A percentile compares a stretch with the other conserved stretches of the same genome.
These are phyloP conservation scores for Stylonectria norvegica DNA, from an alignment of 2,329 filamentous ascomycete species.

Conservation along the genomic window DNA sequence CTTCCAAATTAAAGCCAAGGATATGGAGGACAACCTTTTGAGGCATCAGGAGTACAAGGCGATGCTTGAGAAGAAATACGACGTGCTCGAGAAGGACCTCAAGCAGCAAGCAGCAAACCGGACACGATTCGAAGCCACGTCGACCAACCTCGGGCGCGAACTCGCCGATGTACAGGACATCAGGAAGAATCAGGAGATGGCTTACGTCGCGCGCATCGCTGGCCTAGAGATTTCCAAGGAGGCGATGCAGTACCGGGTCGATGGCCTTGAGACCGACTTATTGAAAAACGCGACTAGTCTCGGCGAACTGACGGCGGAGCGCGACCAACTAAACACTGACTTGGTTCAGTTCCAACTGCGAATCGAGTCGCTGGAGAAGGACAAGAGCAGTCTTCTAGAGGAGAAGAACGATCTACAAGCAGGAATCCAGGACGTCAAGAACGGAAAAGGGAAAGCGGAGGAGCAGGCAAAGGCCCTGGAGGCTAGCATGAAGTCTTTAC, in stretches of 20 bases:
- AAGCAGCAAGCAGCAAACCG: constrained; percentile 9
- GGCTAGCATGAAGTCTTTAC: too few relatives aligned
- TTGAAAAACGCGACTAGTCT: constrained; percentile 22
- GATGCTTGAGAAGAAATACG: constrained; percentile 25
- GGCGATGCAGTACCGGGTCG: constrained; percentile 23
- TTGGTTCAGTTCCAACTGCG: constrained; percentile 16
- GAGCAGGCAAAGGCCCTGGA: constrained; percentile 4
- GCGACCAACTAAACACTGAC: constrained; percentile 21
- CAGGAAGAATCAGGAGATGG: constrained; percentile 23
- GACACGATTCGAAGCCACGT: constrained; percentile 22
- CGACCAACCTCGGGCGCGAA: constrained; percentile 26
- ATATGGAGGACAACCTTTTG: constrained; percentile 24
- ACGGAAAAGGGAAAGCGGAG: constrained; percentile 21
- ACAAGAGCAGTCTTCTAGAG: constrained; percentile 9
- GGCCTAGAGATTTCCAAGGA: constrained; percentile 28
- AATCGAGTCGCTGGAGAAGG: constrained; percentile 16
- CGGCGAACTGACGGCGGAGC: constrained; percentile 22
- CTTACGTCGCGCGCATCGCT: constrained; percentile 24
- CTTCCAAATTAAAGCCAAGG: constrained; percentile 24
- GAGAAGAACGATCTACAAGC: constrained; percentile 22
- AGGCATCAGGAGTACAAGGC: constrained; percentile 25
- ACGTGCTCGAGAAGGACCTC: constrained; percentile 24
- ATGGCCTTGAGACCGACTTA: constrained; percentile 23
- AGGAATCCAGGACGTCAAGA: constrained; percentile 17
- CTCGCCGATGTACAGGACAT: constrained; percentile 24